phyloP scores from a whole-genome alignment of 2,329 filamentous ascomycete genomes.

The Exophiala aquamarina region DNA sequence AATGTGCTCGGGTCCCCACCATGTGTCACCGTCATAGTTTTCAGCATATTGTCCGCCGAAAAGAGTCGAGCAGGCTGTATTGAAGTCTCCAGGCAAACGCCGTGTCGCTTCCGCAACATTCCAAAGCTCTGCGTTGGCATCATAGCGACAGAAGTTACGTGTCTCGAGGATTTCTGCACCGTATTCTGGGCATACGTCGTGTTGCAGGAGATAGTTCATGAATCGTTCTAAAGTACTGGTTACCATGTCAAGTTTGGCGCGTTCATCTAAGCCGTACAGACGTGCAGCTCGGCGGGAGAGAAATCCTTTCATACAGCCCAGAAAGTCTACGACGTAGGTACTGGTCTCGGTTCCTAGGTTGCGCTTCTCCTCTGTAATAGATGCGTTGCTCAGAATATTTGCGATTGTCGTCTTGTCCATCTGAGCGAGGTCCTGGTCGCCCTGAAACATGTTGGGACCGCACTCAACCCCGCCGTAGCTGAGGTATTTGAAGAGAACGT shows the following conservation, averaged over 20 bases:
- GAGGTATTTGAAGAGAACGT: slow-evolving; percentile 77
- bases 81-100: slow-evolving; percentile 74
- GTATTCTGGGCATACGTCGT: slow-evolving; percentile 85
- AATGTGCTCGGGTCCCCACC: slow-evolving; percentile 41
- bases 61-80: slow-evolving; percentile 69
- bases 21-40: slow-evolving; percentile 38
- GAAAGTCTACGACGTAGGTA: slow-evolving; percentile 77
- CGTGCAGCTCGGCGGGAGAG: slow-evolving; percentile 61
- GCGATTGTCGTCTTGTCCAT: slow-evolving; percentile 66
- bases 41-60: slow-evolving; percentile 58
- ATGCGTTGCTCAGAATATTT: slow-evolving; percentile 56
- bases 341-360: slow-evolving; percentile 42
- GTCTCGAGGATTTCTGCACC: slow-evolving; percentile 65
- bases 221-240: slow-evolving; percentile 78
- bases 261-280: slow-evolving; percentile 56
- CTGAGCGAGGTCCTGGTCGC: slow-evolving; percentile 60
- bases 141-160: slow-evolving; percentile 60
- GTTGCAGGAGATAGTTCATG: slow-evolving; percentile 79
- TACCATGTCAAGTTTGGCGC: slow-evolving; percentile 56
- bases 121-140: slow-evolving; percentile 67
- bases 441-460: slow-evolving; percentile 61
- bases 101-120: slow-evolving; percentile 53
- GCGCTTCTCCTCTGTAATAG: slow-evolving; percentile 48
- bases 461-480: slow-evolving; percentile 77
- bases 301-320: slow-evolving; percentile 73